phyloP scores from a whole-genome alignment of 2,329 filamentous ascomycete genomes.

The Hymenoscyphus repandus region DNA sequence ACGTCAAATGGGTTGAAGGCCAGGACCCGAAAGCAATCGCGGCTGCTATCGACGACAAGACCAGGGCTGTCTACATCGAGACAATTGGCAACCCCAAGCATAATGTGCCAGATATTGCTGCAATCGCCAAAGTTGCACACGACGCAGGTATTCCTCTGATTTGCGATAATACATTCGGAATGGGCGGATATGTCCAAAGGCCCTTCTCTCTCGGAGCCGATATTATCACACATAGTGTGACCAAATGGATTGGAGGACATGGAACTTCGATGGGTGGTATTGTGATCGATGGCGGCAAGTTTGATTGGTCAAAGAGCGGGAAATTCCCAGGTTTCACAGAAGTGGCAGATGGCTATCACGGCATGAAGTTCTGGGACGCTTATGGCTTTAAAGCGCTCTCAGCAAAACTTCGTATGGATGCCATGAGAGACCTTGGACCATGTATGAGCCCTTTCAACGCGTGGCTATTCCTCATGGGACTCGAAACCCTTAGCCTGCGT shows the following conservation, averaged over 20 bases:
- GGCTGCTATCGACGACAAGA: constrained; percentile 58
- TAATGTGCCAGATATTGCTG: constrained; percentile 63
- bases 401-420: constrained; percentile 61
- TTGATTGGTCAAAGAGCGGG: constrained; percentile 61
- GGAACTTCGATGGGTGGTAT: constrained; percentile 62
- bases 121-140: constrained; percentile 57
- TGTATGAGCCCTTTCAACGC: constrained; percentile 63
- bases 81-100: constrained; percentile 64
- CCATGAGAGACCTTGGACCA: constrained; percentile 59
- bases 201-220: constrained; percentile 46
- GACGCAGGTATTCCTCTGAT: constrained; percentile 48
- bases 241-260: constrained; percentile 64
- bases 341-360: constrained; percentile 56
- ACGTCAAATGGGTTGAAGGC: constrained; percentile 58
- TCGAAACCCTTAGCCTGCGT: constrained; percentile 61
- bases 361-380: constrained; percentile 62
- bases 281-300: constrained; percentile 60
- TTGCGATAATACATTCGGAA: constrained; percentile 31
- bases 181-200: constrained; percentile 6
- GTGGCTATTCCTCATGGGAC: constrained; percentile 60
- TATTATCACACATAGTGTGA: constrained; percentile 62
- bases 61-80: constrained; percentile 63
- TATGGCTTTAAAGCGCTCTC: constrained; percentile 60
- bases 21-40: constrained; percentile 55
- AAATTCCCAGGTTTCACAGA: constrained; percentile 68